Percentiles rank a stretch among this genome's conserved stretches.
phyloP scores from a whole-genome alignment of 2,329 filamentous ascomycete genomes.

The Exserohilum turcica region DNA sequence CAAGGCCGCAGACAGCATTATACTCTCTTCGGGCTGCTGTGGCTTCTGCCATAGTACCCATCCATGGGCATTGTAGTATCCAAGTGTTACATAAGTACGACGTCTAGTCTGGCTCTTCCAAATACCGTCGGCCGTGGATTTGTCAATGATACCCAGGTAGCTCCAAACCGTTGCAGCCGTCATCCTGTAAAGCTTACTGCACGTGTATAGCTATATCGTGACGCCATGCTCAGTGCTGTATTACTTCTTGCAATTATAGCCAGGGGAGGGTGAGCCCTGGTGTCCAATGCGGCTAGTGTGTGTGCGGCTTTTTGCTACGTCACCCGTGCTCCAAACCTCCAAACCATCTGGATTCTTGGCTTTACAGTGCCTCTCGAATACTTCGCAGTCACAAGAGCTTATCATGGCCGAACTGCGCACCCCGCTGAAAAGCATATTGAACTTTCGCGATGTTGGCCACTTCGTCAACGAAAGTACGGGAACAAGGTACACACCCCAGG shows the following conservation, averaged over 20 bases:
- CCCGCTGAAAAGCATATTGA: conserved; percentile 40
- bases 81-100: not conserved
- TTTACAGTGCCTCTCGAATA: not conserved
- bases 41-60: no score
- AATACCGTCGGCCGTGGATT: no score
- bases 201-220: no score
- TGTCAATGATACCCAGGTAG: no score
- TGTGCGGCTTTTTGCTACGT: conserved; percentile 11
- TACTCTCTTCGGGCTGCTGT: no score
- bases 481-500: conserved; percentile 17
- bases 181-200: no score
- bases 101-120: no score
- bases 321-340: not conserved
- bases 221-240: no score
- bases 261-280: not conserved
- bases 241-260: not conserved
- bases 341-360: not conserved
- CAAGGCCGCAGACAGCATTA: no score
- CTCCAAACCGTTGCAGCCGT: no score
- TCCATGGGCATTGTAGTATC: not conserved
- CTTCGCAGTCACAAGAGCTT: not conserved
- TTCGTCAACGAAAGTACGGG: conserved; percentile 35
- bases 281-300: conserved; percentile 9
- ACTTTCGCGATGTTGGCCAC: conserved; percentile 46
- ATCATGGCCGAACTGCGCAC: conserved; percentile 17